These are phyloP conservation scores for Hanseniaspora singularis DNA, from an alignment of 805 yeast genomes.

Conservation along the genomic window DNA sequence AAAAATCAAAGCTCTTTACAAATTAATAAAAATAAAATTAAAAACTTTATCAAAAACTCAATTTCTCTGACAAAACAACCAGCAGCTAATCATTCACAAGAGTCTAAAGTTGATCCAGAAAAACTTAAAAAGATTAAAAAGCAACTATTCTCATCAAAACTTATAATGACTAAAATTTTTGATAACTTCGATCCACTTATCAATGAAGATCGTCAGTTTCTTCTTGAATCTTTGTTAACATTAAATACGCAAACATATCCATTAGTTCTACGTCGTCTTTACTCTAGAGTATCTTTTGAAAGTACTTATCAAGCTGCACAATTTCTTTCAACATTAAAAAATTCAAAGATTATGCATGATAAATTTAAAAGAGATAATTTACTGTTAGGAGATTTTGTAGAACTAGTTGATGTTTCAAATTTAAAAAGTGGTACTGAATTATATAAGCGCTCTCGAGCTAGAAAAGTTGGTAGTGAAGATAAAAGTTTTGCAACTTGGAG, in stretches of 20 bases:
- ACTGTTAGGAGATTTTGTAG: constrained; percentile 45
- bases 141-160: not conserved
- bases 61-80: not conserved
- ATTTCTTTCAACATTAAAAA: constrained; percentile 53
- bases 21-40: not conserved
- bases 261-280: constrained; percentile 44
- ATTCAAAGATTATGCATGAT: not conserved
- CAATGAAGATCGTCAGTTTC: constrained; percentile 27
- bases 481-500: constrained; percentile 70
- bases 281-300: constrained; percentile 42
- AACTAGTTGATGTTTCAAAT: constrained; percentile 45
- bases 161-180: not conserved
- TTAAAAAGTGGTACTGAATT: constrained; percentile 30
- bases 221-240: constrained; percentile 35
- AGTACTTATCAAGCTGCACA: constrained; percentile 75
- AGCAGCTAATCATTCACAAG: not conserved
- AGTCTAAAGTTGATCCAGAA: not conserved
- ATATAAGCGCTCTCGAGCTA: constrained; percentile 6
- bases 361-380: constrained; percentile 30
- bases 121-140: not conserved
- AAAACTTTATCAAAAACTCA: constrained; percentile 5
- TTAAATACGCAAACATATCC: constrained; percentile 41
- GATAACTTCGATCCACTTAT: not conserved
- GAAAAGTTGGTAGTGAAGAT: constrained; percentile 17
- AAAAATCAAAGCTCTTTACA: not conserved